Evolutionary conservation across 306 rosid species (phyloP), one percentile per base, ranked within the genome.

Genomic region (Sindora glabra): DNA sequence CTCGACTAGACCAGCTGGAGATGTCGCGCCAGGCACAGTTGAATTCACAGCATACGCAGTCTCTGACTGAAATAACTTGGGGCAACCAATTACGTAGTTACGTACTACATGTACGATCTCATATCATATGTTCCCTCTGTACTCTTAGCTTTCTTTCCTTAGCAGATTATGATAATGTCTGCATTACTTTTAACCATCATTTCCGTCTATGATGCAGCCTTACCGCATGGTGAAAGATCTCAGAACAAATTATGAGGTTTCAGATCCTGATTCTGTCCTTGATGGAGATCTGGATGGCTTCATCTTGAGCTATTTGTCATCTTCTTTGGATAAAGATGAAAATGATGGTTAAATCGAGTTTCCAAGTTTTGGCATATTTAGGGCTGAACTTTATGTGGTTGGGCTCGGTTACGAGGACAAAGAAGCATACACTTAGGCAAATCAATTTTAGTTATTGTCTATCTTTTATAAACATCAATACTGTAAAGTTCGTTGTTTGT

Each of bases 161-260:
- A 10, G 56, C 32, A 48, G 29, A 53, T 25, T 56, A 44, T 37
- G n/a, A 57, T 52, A 22, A 25, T 58, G 38, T 19, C n/a, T 29
- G 59, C 58, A n/a, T 38, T 24, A 18, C 38, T 26, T 45, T n/a
- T 33, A 59, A 73, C 72, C 40, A 23, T 17, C 25, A 10, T 51
- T 70, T 45, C 48, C 34, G 17, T 66, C 56, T 65, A 30, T 49
- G 27, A 25, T 70, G 79, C 95, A 86, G 99, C 99, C 99, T 39
- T 92, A 92, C 71, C 94, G 75, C 2, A 86, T 92, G 99, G 99
- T 89, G 60, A 92, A 89, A 73, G 99, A 92, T 77, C 95, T 92
- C 46, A 86, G 99, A 44, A 86, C 99, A 21, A 80, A 79, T 62
- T 86, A 88, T 18, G 99, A 92, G 81, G 96, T 92, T 64, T 89